Conservation (phyloP, 2,329 filamentous ascomycete species). For the Fusarium setosum region DNA sequence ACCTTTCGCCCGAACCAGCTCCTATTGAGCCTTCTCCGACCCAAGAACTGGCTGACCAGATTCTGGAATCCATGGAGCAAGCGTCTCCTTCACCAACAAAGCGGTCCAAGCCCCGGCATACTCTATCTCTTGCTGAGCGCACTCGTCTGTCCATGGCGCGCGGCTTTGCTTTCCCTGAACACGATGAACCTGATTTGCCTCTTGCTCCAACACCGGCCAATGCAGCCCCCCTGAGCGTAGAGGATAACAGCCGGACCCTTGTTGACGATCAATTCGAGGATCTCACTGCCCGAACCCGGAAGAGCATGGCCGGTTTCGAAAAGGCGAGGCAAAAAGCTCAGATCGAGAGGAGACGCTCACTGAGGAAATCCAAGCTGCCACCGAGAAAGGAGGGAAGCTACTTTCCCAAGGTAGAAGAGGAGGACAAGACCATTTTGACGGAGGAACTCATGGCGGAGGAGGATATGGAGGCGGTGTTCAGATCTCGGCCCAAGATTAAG, state of each 20-base stretch:
- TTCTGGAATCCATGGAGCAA: constrained; percentile 65
- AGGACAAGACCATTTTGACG: constrained; percentile 61
- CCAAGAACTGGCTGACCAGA: constrained; percentile 66
- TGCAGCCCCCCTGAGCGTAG: constrained; percentile 11
- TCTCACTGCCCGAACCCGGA: constrained; percentile 67
- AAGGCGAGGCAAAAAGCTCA: constrained; percentile 71
- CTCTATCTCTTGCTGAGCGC: constrained; percentile 77
- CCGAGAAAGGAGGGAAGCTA: constrained; percentile 56
- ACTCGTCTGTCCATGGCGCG: constrained; percentile 85
- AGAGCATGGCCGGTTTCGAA: constrained; percentile 72
- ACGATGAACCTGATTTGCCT: constrained; percentile 44
- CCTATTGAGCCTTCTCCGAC: constrained; percentile 44
- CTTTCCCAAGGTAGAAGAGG: constrained; percentile 63
- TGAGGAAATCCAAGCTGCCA: constrained; percentile 56
- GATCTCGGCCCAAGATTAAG: constrained; percentile 82
- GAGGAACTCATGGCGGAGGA: constrained; percentile 78
- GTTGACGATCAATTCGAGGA: constrained; percentile 55
- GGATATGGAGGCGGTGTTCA: constrained; percentile 87
- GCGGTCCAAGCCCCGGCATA: constrained; percentile 59
- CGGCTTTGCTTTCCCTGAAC: constrained; percentile 50
- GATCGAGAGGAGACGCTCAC: constrained; percentile 64
- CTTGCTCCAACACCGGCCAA: constrained; percentile 21
- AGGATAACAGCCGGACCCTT: constrained; percentile 31
- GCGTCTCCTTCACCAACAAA: constrained; percentile 69
- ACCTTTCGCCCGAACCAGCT: constrained; percentile 12